Evolutionary conservation across 495 filamentous ascomycete species (phyloP).

Genomic region (Viridothelium virens): DNA sequence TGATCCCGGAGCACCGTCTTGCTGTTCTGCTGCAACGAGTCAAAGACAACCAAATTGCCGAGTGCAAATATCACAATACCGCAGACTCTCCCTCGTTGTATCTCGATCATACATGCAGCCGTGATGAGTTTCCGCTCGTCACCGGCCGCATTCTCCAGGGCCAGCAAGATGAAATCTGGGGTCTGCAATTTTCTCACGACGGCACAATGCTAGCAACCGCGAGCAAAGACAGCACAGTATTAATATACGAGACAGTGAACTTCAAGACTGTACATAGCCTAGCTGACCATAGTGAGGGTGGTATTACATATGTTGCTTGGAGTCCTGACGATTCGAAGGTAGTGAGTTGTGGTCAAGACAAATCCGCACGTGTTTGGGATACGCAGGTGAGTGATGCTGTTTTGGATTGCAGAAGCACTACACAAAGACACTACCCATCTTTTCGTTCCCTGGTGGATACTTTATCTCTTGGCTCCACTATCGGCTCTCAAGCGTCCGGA

Average conservation of each 20-base stretch:
- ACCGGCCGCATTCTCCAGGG: slow-evolving; percentile 59
- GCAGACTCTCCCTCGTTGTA: slow-evolving; percentile 75
- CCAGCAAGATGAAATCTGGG: slow-evolving; percentile 84
- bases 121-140: slow-evolving; percentile 66
- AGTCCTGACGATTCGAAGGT: slow-evolving; percentile 83
- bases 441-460: too few relatives aligned
- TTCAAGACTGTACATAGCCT: slow-evolving; percentile 53
- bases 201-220: slow-evolving; percentile 76
- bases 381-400: slow-evolving; percentile 49
- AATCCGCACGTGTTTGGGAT: slow-evolving; percentile 71
- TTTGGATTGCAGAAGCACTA: slow-evolving; percentile 15
- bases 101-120: slow-evolving; percentile 77
- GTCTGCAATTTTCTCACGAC: slow-evolving; percentile 81
- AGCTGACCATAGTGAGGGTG: slow-evolving; percentile 21
- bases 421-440: too few relatives aligned
- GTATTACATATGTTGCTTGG: slow-evolving; percentile 75
- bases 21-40: slow-evolving; percentile 73
- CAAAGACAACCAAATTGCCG: slow-evolving; percentile 70
- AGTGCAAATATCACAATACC: slow-evolving; percentile 84
- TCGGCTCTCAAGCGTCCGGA: too few relatives aligned
- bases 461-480: too few relatives aligned
- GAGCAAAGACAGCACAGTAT: slow-evolving; percentile 61
- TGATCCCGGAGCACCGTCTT: slow-evolving; percentile 94
- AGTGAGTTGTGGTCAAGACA: slow-evolving; percentile 71
- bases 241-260: slow-evolving; percentile 71